These are phyloP conservation scores for Colletotrichum sp. DNA, from an alignment of 2,329 filamentous ascomycete species.

Conservation along the genomic window DNA sequence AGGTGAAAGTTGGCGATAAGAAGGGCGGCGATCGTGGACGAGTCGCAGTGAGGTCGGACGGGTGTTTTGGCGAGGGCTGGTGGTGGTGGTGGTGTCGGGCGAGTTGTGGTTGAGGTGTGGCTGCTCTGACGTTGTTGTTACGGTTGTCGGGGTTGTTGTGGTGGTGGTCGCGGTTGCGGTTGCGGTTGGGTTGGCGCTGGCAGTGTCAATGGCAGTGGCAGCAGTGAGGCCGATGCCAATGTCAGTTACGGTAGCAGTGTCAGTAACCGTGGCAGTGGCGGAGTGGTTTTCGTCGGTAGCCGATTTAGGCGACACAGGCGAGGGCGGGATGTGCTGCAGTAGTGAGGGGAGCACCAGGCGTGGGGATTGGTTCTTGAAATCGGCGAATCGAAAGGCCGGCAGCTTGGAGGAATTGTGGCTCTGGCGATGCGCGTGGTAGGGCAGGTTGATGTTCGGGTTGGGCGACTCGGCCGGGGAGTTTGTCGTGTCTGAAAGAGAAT, in stretches of 20 bases:
- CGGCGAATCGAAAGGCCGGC: slow-evolving; percentile 59
- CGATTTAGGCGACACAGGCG: slow-evolving; percentile 41
- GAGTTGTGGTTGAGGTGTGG: slow-evolving; percentile 2
- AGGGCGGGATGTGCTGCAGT: slow-evolving; percentile 41
- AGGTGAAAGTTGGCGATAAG: slow-evolving; percentile 20
- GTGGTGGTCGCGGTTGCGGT: not conserved
- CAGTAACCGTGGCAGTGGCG: not conserved
- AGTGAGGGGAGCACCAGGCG: slow-evolving; percentile 29
- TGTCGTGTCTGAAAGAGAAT: not conserved
- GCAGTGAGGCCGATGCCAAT: not conserved
- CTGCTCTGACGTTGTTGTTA: slow-evolving; percentile 20
- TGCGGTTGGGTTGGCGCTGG: not conserved
- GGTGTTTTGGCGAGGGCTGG: slow-evolving; percentile 7
- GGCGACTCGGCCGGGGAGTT: slow-evolving; percentile 14
- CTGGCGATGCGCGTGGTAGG: slow-evolving; percentile 57
- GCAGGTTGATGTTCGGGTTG: slow-evolving; percentile 19
- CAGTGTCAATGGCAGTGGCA: not conserved
- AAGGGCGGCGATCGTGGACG: slow-evolving; percentile 12
- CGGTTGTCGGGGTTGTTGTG: not conserved
- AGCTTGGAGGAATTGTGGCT: slow-evolving; percentile 61
- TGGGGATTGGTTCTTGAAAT: slow-evolving; percentile 39
- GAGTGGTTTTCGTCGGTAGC: slow-evolving; percentile 27
- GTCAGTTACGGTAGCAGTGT: not conserved
- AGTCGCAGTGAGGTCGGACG: slow-evolving; percentile 1
- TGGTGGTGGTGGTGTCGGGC: not conserved